A percentile compares a stretch with the other conserved stretches of the same genome.
These are phyloP conservation scores for Elsinoe necatrix DNA, from an alignment of 2,329 filamentous ascomycete species.

Conservation along the genomic window DNA sequence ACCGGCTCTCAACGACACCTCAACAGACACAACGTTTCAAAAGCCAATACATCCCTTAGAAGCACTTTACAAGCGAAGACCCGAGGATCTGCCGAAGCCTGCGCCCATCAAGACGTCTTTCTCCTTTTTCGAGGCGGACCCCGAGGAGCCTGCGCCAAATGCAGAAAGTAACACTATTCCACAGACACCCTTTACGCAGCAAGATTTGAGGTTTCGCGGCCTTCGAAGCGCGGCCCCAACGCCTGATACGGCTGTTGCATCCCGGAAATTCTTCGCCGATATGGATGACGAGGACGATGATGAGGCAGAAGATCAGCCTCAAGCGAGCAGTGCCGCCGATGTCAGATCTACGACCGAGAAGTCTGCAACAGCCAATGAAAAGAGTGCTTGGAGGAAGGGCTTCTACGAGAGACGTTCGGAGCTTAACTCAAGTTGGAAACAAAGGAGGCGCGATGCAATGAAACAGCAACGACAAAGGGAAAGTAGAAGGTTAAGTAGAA, in stretches of 20 bases:
- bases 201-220: constrained; percentile 66
- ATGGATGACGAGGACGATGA: constrained; percentile 42
- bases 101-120: constrained; percentile 52
- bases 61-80: constrained; percentile 73
- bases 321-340: constrained; percentile 19
- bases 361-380: constrained; percentile 30
- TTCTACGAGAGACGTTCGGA: constrained; percentile 48
- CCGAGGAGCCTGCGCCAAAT: constrained; percentile 26
- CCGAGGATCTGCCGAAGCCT: constrained; percentile 35
- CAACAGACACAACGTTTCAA: background rate
- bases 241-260: constrained; percentile 79
- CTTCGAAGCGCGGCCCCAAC: constrained; percentile 87
- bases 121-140: constrained; percentile 60
- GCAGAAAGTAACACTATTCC: constrained; percentile 36
- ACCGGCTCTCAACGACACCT: background rate
- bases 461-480: constrained; percentile 54
- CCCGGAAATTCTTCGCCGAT: constrained; percentile 52
- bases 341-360: background rate
- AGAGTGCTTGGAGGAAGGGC: constrained; percentile 52
- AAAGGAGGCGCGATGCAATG: constrained; percentile 49
- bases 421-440: constrained; percentile 44
- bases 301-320: constrained; percentile 29
- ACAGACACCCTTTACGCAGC: constrained; percentile 73
- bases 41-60: constrained; percentile 71
- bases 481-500: constrained; percentile 45